Evolutionary conservation across 306 rosid genomes (phyloP), one percentile per base, ranked within the genome.

Genomic region (Acacia crassicarpa): DNA sequence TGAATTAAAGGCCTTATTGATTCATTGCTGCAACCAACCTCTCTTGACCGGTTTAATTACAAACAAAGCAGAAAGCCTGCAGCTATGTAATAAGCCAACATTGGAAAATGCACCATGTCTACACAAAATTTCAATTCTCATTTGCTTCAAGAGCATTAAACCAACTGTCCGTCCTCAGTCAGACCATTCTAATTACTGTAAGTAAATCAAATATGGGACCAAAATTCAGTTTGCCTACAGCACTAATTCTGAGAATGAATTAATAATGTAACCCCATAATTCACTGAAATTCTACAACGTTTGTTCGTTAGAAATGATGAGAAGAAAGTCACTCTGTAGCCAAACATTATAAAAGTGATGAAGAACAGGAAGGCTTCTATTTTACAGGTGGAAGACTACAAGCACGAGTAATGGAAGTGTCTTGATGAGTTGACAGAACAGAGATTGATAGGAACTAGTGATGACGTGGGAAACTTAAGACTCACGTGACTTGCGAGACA

Each of bases 71-170:
- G 83, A 80, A 78, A 41, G 40, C 79, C 76, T 82, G 83, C 84
- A 51, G 19, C 84, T 53, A 1, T 30, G 8, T 11, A 16, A 30
- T 53, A 53, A 88, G 76, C 30, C 63, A 73, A 78, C 80, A 67
- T 91, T 76, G 93, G 94, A 81, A 91, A 91, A 66, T 78, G 89
- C 65, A 84, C 38, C 5, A 23, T 59, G 85, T 80, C 90, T 67
- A 86, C 46, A 8, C 65, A 30, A 84, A 90, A 79, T 82, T 82
- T 88, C 90, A 72, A 87, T 88, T 86, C 84, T 74, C 78, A 67
- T 69, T 20, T 68, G 54, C 54, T 68, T 78, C 63, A 83, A 81
- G 62, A 6, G 67, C 86, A 80, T 63, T 74, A 23, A 86, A 79
- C 82, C 73, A 76, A 68, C 74, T 75, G 87, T 83, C 81, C 81